These are phyloP conservation scores for Anthracocystis setariae DNA, from an alignment of 1,284 basidiomycete genomes.

Conservation along the genomic window DNA sequence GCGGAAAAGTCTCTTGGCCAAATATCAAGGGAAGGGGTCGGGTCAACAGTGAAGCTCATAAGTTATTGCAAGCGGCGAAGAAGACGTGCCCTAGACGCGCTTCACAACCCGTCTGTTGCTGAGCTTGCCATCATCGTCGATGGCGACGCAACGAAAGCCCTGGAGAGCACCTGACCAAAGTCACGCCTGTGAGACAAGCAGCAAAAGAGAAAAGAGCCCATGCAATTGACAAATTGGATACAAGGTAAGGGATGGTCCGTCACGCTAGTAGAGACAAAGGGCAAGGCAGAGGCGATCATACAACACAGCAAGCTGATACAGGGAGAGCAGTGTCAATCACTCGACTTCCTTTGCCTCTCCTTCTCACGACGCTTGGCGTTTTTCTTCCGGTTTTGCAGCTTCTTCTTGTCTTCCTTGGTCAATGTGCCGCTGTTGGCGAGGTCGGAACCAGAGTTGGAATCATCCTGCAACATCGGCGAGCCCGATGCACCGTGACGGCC, in stretches of 20 bases:
- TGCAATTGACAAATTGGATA: too few relatives aligned
- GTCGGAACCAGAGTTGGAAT: slow-evolving; percentile 39
- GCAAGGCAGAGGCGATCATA: background rate
- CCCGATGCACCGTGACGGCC: slow-evolving; percentile 18
- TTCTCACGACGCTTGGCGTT: slow-evolving; percentile 44
- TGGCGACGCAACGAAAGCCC: too few relatives aligned
- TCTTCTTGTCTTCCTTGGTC: slow-evolving; percentile 46
- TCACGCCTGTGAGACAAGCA: too few relatives aligned
- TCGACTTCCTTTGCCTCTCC: slow-evolving; percentile 41
- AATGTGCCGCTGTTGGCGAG: slow-evolving; percentile 31
- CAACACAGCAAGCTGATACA: background rate
- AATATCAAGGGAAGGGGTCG: too few relatives aligned
- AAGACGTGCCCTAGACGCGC: too few relatives aligned
- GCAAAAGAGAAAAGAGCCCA: too few relatives aligned
- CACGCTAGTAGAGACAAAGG: background rate
- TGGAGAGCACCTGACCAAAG: too few relatives aligned
- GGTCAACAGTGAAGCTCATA: too few relatives aligned
- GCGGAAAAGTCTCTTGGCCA: too few relatives aligned
- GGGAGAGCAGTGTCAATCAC: slow-evolving; percentile 2
- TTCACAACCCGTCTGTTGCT: too few relatives aligned
- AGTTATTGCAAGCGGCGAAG: too few relatives aligned
- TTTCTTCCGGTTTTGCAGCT: slow-evolving; percentile 43
- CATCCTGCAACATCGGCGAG: slow-evolving; percentile 33
- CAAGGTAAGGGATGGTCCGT: slow-evolving; percentile 6
- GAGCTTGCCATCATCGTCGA: too few relatives aligned